Conservation (phyloP, 2,329 filamentous ascomycete species). For the Leptographium galeiforme region DNA sequence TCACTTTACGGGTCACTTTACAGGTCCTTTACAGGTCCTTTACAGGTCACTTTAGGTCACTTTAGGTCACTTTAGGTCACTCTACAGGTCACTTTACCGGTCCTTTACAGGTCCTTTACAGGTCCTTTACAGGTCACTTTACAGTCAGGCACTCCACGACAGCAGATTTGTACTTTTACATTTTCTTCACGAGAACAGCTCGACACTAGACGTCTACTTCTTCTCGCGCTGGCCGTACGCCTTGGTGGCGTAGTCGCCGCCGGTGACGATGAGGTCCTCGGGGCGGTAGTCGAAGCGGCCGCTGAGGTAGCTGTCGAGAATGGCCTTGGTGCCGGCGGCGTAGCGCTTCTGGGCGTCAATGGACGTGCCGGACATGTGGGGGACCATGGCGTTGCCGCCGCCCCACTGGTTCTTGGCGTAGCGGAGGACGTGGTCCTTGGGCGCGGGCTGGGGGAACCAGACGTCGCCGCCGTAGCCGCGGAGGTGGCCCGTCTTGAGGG, state of each 20-base stretch:
- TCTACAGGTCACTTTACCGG: too few relatives aligned
- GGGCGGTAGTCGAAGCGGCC: constrained; percentile 78
- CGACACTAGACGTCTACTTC: constrained; percentile 15
- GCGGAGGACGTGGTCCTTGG: constrained; percentile 83
- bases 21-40: too few relatives aligned
- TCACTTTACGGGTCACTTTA: too few relatives aligned
- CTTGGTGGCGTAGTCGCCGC: constrained; percentile 90
- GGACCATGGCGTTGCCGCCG: constrained; percentile 96
- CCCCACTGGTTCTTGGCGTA: constrained; percentile 89
- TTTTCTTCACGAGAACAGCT: not conserved
- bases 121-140: too few relatives aligned
- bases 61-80: too few relatives aligned
- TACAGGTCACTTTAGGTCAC: too few relatives aligned
- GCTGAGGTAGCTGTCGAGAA: constrained; percentile 81
- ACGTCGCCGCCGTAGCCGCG: constrained; percentile 80
- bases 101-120: too few relatives aligned
- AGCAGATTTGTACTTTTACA: not conserved
- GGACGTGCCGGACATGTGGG: constrained; percentile 98
- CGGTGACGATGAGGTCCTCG: constrained; percentile 81
- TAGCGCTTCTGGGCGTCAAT: constrained; percentile 94
- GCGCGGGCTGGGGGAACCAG: constrained; percentile 97
- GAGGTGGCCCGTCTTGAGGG: constrained; percentile 82
- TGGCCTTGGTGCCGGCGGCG: constrained; percentile 74
- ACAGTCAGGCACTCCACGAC: not conserved
- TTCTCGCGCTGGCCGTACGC: constrained; percentile 67